These are phyloP conservation scores for Blastocystis sp. DNA, from an alignment of 352 stramenopile genomes.

Conservation along the genomic window DNA sequence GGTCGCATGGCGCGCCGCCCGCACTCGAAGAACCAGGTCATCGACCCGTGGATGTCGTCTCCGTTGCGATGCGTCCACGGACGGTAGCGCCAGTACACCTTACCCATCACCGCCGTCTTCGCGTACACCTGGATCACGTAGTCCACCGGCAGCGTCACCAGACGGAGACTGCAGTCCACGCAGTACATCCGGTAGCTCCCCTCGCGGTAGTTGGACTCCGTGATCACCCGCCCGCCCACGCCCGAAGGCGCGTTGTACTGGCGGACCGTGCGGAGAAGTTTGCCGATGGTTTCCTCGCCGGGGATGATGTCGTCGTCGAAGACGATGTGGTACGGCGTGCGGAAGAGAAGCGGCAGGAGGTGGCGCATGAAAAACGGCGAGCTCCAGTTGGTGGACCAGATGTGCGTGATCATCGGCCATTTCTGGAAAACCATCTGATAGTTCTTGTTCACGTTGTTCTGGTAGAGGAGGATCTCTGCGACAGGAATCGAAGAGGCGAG, in stretches of 20 bases:
- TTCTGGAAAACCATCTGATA: neutral
- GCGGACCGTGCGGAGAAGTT: neutral
- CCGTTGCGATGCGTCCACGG: constrained; percentile 50
- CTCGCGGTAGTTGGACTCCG: neutral
- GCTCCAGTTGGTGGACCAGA: constrained; percentile 54
- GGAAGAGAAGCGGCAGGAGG: constrained; percentile 41
- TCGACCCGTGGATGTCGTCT: constrained; percentile 54
- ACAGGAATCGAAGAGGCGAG: neutral
- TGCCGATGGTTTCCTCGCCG: neutral
- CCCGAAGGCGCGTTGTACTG: constrained; percentile 1
- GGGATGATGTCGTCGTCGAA: constrained; percentile 68
- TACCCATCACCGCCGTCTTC: neutral
- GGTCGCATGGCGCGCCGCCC: neutral
- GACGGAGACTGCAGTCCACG: neutral
- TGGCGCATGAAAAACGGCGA: constrained; percentile 58
- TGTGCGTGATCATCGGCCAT: constrained; percentile 1
- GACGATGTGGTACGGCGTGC: constrained; percentile 23
- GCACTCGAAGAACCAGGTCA: constrained; percentile 51
- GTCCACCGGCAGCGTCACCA: neutral
- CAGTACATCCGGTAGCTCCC: neutral
- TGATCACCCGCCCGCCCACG: constrained; percentile 7
- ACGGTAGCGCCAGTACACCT: constrained; percentile 43
- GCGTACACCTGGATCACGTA: constrained; percentile 70
- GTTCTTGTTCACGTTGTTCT: constrained; percentile 27
- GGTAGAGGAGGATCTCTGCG: constrained; percentile 26